These are phyloP conservation scores for Phytophthora aleatoria DNA, from an alignment of 352 stramenopile genomes.

Conservation along the genomic window DNA sequence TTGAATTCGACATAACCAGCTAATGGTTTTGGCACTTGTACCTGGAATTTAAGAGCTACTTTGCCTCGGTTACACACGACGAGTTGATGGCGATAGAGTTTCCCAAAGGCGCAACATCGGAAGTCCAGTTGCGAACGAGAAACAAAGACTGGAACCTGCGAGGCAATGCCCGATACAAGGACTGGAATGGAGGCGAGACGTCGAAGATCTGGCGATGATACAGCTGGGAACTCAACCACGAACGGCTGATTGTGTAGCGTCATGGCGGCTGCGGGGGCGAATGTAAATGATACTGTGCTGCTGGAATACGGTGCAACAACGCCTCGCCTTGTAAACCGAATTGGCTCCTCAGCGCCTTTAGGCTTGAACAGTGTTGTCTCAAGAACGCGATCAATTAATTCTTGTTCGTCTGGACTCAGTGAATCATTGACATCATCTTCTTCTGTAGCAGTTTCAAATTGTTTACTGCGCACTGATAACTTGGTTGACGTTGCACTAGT, in stretches of 20 bases:
- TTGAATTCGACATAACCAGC: conserved; percentile 74
- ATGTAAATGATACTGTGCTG: conserved; percentile 56
- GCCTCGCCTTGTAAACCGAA: conserved; percentile 47
- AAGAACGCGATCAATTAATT: conserved; percentile 35
- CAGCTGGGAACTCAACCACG: conserved; percentile 40
- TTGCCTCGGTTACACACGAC: conserved; percentile 87
- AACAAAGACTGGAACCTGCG: conserved; percentile 56
- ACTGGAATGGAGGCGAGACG: conserved; percentile 21
- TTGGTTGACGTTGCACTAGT: conserved; percentile 14
- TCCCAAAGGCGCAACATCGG: conserved; percentile 83
- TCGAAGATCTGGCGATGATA: conserved; percentile 13
- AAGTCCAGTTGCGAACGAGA: conserved; percentile 60
- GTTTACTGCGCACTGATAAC: neutral
- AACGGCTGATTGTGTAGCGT: conserved; percentile 38
- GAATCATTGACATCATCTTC: conserved; percentile 1
- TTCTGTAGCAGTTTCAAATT: neutral
- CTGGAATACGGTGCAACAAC: conserved; percentile 59
- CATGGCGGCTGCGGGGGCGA: conserved; percentile 53
- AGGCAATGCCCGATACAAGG: conserved; percentile 25
- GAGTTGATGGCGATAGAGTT: conserved; percentile 87
- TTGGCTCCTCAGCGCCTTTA: conserved; percentile 42
- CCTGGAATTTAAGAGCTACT: conserved; percentile 82
- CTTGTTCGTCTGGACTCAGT: conserved; percentile 40
- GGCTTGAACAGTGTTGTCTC: conserved; percentile 44
- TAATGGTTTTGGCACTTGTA: conserved; percentile 73